phyloP scores from a whole-genome alignment of 2,329 filamentous ascomycete species.

The Colletotrichum tabaci region DNA sequence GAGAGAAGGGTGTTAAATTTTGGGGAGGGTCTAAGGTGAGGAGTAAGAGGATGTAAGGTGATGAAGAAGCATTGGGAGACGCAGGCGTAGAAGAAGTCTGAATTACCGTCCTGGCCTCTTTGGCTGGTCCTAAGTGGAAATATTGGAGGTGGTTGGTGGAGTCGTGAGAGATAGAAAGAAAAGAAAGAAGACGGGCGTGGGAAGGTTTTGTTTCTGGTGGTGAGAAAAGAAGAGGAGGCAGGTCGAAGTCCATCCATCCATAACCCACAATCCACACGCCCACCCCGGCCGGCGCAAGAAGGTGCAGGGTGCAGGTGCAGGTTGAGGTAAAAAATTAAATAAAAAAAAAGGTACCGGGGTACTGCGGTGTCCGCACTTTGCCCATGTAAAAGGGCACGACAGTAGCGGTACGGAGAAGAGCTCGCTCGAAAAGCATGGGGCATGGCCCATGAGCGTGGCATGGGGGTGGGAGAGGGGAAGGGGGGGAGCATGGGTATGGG shows the following conservation, averaged over 20 bases:
- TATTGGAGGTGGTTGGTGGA: conserved; percentile 53
- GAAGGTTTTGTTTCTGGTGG: conserved; percentile 45
- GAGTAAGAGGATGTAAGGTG: conserved; percentile 15
- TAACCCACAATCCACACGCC: conserved; percentile 22
- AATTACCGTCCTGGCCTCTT: conserved; percentile 45
- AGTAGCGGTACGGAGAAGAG: conserved; percentile 34
- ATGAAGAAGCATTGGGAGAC: conserved; percentile 39
- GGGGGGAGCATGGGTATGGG: not conserved
- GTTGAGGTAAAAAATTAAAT: conserved; percentile 8
- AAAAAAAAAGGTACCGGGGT: conserved; percentile 31
- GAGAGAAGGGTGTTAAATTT: not conserved
- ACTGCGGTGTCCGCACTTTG: conserved; percentile 35
- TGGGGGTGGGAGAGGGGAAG: not conserved
- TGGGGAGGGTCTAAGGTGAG: conserved; percentile 9
- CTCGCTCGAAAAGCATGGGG: conserved; percentile 20
- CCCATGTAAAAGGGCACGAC: conserved; percentile 8
- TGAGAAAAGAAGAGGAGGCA: conserved; percentile 45
- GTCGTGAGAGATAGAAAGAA: conserved; percentile 53
- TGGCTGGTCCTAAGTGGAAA: conserved; percentile 38
- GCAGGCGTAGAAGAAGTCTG: conserved; percentile 34
- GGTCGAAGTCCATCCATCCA: conserved; percentile 40
- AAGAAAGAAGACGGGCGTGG: conserved; percentile 43
- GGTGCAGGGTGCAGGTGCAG: conserved; percentile 28
- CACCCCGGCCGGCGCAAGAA: conserved; percentile 36
- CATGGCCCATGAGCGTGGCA: conserved; percentile 17